A percentile compares a stretch with the other conserved stretches of the same genome.
Conservation (phyloP, 139 green algal species). For the Chlamydomonas sphaeroides region DNA sequence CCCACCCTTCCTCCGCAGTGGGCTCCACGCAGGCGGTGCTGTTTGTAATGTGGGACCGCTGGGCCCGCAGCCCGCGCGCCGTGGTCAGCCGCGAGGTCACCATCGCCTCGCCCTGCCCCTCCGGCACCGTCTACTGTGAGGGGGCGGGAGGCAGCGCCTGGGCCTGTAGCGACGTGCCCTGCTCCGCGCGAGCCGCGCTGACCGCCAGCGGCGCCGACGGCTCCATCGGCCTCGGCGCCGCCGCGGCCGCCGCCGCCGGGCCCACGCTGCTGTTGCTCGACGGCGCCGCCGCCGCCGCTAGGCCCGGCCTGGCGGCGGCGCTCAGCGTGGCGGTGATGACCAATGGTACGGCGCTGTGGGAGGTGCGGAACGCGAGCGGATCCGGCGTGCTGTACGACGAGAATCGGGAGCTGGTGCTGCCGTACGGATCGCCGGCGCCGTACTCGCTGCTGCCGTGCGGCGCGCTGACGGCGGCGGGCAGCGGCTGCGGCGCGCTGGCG, state of each 20-base stretch:
- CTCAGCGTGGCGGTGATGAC: not conserved
- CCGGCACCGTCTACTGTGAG: slow-evolving; percentile 1
- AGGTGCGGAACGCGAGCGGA: not conserved
- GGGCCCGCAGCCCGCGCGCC: slow-evolving; percentile 9
- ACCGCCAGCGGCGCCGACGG: not conserved
- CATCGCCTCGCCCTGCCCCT: not conserved
- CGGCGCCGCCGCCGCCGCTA: not conserved
- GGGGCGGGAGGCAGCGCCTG: too few species aligned
- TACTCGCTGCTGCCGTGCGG: slow-evolving; percentile 40
- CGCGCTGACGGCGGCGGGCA: not conserved
- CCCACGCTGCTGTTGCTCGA: slow-evolving; percentile 16
- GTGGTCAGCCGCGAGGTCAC: not conserved
- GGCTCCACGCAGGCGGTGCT: not conserved
- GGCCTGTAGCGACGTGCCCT: not conserved
- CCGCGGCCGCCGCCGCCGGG: not conserved
- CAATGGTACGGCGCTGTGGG: not conserved
- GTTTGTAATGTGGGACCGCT: slow-evolving; percentile 35
- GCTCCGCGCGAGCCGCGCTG: not conserved
- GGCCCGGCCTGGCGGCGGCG: not conserved
- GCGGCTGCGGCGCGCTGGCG: slow-evolving; percentile 10
- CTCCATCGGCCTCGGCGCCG: not conserved
- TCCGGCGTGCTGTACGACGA: too few species aligned
- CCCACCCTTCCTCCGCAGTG: not conserved
- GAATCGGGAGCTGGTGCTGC: not conserved
- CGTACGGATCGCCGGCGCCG: slow-evolving; percentile 27